Evolutionary conservation across 768 basidiomycete genomes (phyloP).

Genomic region (Ramaria sp.): DNA sequence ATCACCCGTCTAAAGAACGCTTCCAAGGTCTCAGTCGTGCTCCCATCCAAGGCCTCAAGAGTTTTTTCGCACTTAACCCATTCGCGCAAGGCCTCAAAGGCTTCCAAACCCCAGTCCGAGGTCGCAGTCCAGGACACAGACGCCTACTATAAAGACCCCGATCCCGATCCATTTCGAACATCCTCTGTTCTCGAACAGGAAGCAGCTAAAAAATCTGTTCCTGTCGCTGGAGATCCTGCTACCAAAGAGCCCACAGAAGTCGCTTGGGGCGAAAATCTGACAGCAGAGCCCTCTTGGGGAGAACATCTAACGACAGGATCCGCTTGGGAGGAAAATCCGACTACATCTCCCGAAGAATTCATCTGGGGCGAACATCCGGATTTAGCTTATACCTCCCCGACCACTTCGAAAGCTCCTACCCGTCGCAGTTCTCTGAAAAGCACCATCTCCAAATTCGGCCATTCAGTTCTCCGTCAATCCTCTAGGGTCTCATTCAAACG

Average conservation of each 20-base stretch:
- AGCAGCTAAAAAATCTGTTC: background rate
- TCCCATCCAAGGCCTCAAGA: background rate
- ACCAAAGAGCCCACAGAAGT: background rate
- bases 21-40: background rate
- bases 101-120: background rate
- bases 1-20: background rate
- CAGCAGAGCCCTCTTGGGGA: background rate
- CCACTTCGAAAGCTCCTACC: background rate
- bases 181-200: background rate
- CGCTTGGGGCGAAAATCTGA: background rate
- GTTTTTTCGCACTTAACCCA: background rate
- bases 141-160: background rate
- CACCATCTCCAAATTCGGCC: background rate
- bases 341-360: background rate
- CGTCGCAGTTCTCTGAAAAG: slow-evolving; percentile 1
- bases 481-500: slow-evolving; percentile 6
- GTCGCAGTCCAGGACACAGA: background rate
- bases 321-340: too few species aligned
- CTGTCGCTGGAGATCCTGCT: background rate
- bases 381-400: background rate
- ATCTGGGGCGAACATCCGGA: background rate
- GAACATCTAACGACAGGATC: too few species aligned
- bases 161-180: background rate
- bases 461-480: background rate
- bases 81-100: slow-evolving; percentile 1